Conservation (phyloP, 768 basidiomycete species). For the Strobilomyces confusus region DNA sequence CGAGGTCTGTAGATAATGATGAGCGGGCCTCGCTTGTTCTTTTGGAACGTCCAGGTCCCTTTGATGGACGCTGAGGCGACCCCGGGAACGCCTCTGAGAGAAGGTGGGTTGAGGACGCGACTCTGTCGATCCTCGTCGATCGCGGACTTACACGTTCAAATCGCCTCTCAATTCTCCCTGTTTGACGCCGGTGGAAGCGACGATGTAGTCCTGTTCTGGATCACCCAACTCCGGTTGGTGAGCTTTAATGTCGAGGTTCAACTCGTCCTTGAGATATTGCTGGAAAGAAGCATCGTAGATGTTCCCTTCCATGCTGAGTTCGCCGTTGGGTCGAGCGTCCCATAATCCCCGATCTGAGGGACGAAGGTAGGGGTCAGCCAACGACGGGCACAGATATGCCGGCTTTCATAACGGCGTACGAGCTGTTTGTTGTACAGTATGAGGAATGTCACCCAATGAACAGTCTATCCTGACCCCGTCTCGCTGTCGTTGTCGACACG, state of each 20-base stretch:
- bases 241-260: not conserved
- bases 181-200: constrained; percentile 20
- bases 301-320: constrained; percentile 17
- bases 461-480: no score
- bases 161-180: constrained; percentile 9
- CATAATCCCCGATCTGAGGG: constrained; percentile 30
- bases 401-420: no score
- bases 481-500: no score
- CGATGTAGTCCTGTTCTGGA: constrained; percentile 16
- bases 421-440: no score
- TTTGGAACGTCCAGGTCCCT: constrained; percentile 27
- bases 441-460: no score
- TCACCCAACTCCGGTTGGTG: constrained; percentile 2
- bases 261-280: not conserved
- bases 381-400: not conserved
- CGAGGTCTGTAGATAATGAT: constrained; percentile 26
- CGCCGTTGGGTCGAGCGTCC: constrained; percentile 17
- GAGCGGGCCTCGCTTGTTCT: constrained; percentile 24
- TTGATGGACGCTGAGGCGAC: constrained; percentile 26
- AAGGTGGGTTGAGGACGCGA: not conserved
- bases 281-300: constrained; percentile 21
- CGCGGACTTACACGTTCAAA: not conserved
- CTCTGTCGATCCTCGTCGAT: not conserved
- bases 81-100: constrained; percentile 4
- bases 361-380: not conserved